Base-by-base conservation (phyloP, 257 asterid genomes). In the Solanum chmielewskii region DNA sequence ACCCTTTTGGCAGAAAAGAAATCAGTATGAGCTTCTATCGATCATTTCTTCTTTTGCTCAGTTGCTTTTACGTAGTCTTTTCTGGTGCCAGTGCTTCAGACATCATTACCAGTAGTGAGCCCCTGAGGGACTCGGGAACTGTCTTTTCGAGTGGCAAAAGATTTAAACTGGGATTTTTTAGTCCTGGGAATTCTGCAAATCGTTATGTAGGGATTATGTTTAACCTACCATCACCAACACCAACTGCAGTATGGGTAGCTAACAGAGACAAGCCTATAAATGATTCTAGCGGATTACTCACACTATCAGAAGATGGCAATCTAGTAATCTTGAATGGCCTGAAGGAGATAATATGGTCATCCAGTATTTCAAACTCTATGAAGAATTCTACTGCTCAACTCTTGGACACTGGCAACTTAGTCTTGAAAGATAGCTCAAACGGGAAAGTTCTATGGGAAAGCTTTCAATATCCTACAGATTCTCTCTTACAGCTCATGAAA, bases 221-320 rank as follows among this genome's bases (percentile, higher is more conserved):
- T 76, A 83, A 90, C 44, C 23, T 85, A 59, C 90, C 91, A 77
- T 73, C 69, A 3, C 20, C 64, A 44, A 78, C 41, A 78, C 84
- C 74, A 14, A 85, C 94, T 20, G 49, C 66, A 62, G 78, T 91
- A 6, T 94, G 96, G 95, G 93, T 92, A 64, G 97, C 96, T 2
- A 94, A 94, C 70, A 92, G 93, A 35, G 92, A 91, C 27, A 56
- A 18, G 15, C 93, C 94, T 45, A 47, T 93, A 59, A 47, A 69
- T 66, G 96, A 92, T 84, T 45, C 91, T 4, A 42, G 69, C 1
- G 93, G 93, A 68, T 49, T 83, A 13, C 11, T 92, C 21, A 87
- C 93, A 6, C 87, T 94, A 29, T 86, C 91, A 23, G 31, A 87
- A 21, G 91, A 88, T 29, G 96, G 97, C 1, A 87, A 91, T 90